Evolutionary conservation across 2,329 filamentous ascomycete genomes (phyloP), one percentile per base, ranked within the genome.

Genomic region (Cercospora sp.): DNA sequence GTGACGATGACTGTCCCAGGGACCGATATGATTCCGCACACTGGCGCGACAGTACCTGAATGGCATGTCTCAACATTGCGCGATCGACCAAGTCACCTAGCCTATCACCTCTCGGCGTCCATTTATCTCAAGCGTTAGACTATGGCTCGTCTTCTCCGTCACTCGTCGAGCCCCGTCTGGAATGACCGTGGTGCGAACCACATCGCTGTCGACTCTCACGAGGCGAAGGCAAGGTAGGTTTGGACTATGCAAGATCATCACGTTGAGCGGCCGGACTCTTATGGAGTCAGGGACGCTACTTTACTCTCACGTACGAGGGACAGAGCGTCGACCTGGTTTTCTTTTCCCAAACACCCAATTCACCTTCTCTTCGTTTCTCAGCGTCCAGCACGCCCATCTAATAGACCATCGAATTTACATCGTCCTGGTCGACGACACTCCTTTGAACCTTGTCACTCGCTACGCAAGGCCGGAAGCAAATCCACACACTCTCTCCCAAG

Each of bases 361-460:
- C 28, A 28, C 33, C 26, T n/a, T 64, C 62, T 58, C 13, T 64
- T 58, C 40, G n/a, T 30, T 45, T 45, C 13, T 45, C 59, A 42
- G 61, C 61, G 61, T 26, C 42, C 61, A 55, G 61, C 23, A 63
- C 45, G 61, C 61, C 30, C 61, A 33, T 23, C 36, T 51, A 48
- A 55, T 63, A 63, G 61, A 63, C 63, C 63, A 53, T 48, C 23
- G 36, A 13, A 33, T 42, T 28, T 57, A n/a, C 48, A 28, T 64
- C 28, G 33, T 65, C 66, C 60, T 59, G 63, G 63, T 60, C 59
- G 45, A 68, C 59, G 26, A 63, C 63, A 53, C 63, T 68, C 66
- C 40, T 68, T 65, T 23, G 9, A 13, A 64, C 42, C 33, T 42
- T 33, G 53, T 58, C 30, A 58, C 51, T 62, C 36, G 31, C 55